These are phyloP conservation scores for Lipomyces lipofer DNA, from an alignment of 805 yeast species.

Conservation along the genomic window DNA sequence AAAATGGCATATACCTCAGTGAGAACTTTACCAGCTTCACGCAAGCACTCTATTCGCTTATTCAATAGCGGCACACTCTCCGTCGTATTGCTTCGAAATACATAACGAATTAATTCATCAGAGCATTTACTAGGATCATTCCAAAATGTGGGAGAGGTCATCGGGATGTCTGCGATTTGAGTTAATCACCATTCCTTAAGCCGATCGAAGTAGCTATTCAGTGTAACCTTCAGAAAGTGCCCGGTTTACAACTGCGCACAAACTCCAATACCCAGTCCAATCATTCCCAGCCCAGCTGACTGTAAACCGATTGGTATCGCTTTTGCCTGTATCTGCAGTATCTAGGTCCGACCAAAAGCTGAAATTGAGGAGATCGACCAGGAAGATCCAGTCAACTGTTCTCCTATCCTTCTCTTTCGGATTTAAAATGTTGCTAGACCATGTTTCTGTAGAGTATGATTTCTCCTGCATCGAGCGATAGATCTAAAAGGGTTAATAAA, in stretches of 20 bases:
- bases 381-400: conserved; percentile 44
- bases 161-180: conserved; percentile 37
- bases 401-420: conserved; percentile 31
- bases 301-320: conserved; percentile 39
- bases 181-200: background rate
- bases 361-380: conserved; percentile 46
- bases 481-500: too few species aligned
- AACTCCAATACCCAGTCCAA: conserved; percentile 50
- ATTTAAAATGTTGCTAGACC: conserved; percentile 43
- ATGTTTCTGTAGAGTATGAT: conserved; percentile 40
- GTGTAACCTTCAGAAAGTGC: conserved; percentile 43
- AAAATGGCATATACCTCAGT: conserved; percentile 1
- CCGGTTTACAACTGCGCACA: conserved; percentile 46
- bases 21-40: conserved; percentile 42
- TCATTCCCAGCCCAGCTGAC: conserved; percentile 39
- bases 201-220: background rate
- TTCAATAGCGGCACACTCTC: conserved; percentile 42
- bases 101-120: conserved; percentile 32
- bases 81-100: conserved; percentile 40
- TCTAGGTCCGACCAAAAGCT: conserved; percentile 47
- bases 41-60: conserved; percentile 40
- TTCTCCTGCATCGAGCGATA: conserved; percentile 35
- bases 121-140: conserved; percentile 32
- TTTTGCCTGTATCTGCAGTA: conserved; percentile 36
- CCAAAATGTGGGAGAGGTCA: conserved; percentile 45